Conservation (phyloP, 768 basidiomycete genomes). For the Agaricus sinodeliciosus region DNA sequence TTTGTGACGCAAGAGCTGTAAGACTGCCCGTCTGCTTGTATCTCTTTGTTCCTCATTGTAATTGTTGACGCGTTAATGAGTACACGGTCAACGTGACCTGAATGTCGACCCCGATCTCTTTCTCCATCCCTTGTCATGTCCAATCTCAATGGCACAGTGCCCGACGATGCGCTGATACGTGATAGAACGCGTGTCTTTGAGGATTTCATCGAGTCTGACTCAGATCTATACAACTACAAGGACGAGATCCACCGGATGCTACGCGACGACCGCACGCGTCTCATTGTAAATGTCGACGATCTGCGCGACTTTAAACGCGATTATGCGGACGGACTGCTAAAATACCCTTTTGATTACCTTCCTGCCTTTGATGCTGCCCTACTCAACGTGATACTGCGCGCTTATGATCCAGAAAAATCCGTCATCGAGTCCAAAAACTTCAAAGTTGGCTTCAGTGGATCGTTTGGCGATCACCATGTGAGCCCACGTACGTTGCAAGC, state of each 20-base stretch:
- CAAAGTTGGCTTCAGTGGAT: conserved; percentile 88
- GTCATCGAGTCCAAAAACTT: conserved; percentile 74
- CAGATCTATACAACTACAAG: conserved; percentile 70
- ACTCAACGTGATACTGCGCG: conserved; percentile 59
- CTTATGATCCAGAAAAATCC: conserved; percentile 77
- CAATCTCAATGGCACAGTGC: conserved; percentile 49
- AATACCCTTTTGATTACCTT: conserved; percentile 79
- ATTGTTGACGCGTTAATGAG: conserved; percentile 22
- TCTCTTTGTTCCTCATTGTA: conserved; percentile 14
- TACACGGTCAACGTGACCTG: conserved; percentile 2
- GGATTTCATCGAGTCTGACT: conserved; percentile 72
- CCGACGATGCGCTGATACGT: conserved; percentile 64
- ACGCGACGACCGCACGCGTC: conserved; percentile 73
- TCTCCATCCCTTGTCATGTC: conserved; percentile 27
- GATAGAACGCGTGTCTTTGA: conserved; percentile 77
- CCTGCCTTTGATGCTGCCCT: conserved; percentile 90
- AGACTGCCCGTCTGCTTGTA: conserved; percentile 7
- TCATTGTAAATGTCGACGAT: conserved; percentile 95
- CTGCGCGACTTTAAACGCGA: conserved; percentile 88
- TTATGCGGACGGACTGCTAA: conserved; percentile 82
- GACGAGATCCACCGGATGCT: conserved; percentile 82
- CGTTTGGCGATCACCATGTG: conserved; percentile 97
- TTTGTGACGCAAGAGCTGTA: too few species aligned
- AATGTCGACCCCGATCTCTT: not conserved
- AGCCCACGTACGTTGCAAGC: conserved; percentile 89